These are phyloP conservation scores for Globisporangium echinulatum DNA, from an alignment of 352 stramenopile species.

Conservation along the genomic window DNA sequence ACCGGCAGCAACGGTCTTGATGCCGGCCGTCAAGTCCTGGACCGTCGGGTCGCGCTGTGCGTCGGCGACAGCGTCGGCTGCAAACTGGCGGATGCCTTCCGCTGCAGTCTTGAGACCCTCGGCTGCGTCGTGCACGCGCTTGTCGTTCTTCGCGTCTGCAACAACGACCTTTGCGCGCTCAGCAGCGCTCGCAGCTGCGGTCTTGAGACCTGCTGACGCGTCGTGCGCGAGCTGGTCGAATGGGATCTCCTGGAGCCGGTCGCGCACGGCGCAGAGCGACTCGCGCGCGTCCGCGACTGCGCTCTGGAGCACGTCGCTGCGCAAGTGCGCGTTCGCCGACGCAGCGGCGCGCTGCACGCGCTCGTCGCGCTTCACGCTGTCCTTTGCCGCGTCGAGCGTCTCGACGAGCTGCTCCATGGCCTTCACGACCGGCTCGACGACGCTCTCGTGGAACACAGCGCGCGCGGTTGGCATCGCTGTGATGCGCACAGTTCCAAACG, in stretches of 20 bases:
- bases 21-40: slow-evolving; percentile 8
- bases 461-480: slow-evolving; percentile 45
- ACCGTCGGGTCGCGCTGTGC: slow-evolving; percentile 4
- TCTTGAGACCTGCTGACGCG: slow-evolving; percentile 16
- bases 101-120: slow-evolving; percentile 10
- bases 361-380: slow-evolving; percentile 72
- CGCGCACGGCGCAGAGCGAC: slow-evolving; percentile 33
- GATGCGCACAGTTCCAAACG: slow-evolving; percentile 55
- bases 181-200: slow-evolving; percentile 5
- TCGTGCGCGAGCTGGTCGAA: slow-evolving; percentile 78
- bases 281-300: slow-evolving; percentile 45
- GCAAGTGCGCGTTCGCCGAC: slow-evolving; percentile 29
- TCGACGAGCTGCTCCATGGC: slow-evolving; percentile 74
- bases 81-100: slow-evolving; percentile 11
- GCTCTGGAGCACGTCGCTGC: slow-evolving; percentile 45
- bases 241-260: slow-evolving; percentile 70
- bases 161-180: slow-evolving; percentile 2
- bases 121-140: slow-evolving; percentile 5
- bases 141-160: slow-evolving; percentile 10
- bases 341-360: slow-evolving; percentile 47
- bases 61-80: slow-evolving; percentile 6
- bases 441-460: slow-evolving; percentile 69
- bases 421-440: slow-evolving; percentile 65
- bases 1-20: slow-evolving; percentile 7
- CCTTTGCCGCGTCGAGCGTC: slow-evolving; percentile 60